Base-by-base conservation (phyloP, 1,284 basidiomycete species). In the Pseudozyma sp. region DNA sequence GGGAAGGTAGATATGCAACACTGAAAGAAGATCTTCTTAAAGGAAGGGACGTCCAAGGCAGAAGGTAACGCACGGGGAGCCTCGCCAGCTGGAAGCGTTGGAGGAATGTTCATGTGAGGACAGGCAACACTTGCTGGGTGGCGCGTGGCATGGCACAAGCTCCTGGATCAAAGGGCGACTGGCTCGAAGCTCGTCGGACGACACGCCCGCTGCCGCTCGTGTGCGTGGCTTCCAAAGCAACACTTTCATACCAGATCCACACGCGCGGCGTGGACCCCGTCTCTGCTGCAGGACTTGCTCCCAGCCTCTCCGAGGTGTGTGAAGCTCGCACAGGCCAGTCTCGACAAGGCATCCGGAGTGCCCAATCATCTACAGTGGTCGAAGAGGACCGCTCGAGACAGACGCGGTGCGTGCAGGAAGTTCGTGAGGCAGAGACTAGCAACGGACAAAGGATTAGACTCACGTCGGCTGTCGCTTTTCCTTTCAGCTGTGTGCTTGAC, bases 241-340 rank as follows among this genome's bases (percentile, higher is more conserved):
- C 54, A 55, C 45, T 55, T 48, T 47, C 34, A 42, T 43, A 7
- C 35, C 31, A 31, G 7, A 46, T 42, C 17, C 40, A 52, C 39
- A 24, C 49, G 58, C 59, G 50, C 47, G 47, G 45, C 14, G 46
- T 50, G 60, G 35, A 54, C 14, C 44, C 53, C 13, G 42, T 30
- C 37, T 24, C 42, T 30, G 49, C 17, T 19, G 31, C 33, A 34
- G 16, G 16, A 16, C 11, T 42, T 42, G 16, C 40, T 52, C 33
- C 43, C 35, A 29, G 16, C 52, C 42, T n/a, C 37, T 31, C 31
- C 40, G 6, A 42, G 37, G 8, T 51, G 17, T 37, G 19, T 42
- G 37, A 34, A 10, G 19, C 52, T 53, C 64, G 64, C 64, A 67
- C 64, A 67, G 61, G 64, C 54, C 64, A 66, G 45, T 47, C 42